Evolutionary conservation across 805 yeast species (phyloP).

Genomic region (Candida montana): DNA sequence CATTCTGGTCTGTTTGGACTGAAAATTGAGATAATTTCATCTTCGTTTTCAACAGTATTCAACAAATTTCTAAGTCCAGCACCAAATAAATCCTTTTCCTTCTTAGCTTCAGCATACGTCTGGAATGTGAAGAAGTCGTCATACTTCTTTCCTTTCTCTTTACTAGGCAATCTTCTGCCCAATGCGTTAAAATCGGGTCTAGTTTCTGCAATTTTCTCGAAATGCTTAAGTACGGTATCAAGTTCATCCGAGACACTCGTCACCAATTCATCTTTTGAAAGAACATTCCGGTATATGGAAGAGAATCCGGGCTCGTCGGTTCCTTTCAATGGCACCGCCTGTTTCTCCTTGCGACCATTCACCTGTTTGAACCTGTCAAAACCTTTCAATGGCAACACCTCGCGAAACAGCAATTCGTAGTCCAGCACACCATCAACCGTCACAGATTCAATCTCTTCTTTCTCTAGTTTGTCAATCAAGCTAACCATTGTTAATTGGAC

Average conservation of each 20-base stretch:
- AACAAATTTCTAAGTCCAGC: conserved; percentile 41
- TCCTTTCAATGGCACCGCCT: conserved; percentile 8
- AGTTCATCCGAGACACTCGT: conserved; percentile 4
- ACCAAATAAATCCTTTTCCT: conserved; percentile 42
- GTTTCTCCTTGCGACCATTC: conserved; percentile 1
- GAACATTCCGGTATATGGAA: conserved; percentile 9
- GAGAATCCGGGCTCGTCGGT: conserved; percentile 7
- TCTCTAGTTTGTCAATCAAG: not conserved
- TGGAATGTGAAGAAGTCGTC: conserved; percentile 36
- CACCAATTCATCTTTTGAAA: conserved; percentile 2
- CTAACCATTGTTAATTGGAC: too few relatives aligned
- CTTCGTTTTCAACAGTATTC: conserved; percentile 18
- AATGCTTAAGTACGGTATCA: conserved; percentile 8
- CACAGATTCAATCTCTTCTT: not conserved
- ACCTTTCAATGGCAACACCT: conserved; percentile 3
- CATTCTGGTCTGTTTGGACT: conserved; percentile 60
- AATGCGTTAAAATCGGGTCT: conserved; percentile 28
- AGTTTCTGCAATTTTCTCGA: conserved; percentile 16
- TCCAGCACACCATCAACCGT: conserved; percentile 1
- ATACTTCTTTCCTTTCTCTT: conserved; percentile 32
- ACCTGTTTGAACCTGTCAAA: conserved; percentile 4
- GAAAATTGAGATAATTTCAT: conserved; percentile 44
- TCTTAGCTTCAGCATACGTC: conserved; percentile 35
- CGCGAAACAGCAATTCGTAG: not conserved
- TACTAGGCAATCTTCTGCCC: conserved; percentile 28